phyloP scores from a whole-genome alignment of 768 basidiomycete species.

The Lentinula detonsa region DNA sequence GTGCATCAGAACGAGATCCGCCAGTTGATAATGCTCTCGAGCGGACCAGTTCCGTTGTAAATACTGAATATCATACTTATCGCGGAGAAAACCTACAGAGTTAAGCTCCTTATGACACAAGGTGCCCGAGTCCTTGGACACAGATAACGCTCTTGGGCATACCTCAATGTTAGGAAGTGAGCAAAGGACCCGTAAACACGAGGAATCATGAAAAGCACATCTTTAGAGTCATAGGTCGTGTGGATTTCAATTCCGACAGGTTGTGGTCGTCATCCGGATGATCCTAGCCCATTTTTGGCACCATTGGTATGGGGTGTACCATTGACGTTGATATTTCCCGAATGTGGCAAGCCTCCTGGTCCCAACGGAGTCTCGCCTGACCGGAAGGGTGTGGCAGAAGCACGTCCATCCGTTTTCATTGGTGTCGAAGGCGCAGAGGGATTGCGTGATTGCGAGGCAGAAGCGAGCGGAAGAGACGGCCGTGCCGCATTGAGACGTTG shows the following conservation, averaged over 20 bases:
- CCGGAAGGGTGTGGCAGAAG: neutral
- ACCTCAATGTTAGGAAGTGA: neutral
- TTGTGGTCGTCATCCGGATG: neutral
- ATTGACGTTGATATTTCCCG: conserved; percentile 13
- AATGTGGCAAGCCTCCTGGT: conserved; percentile 13
- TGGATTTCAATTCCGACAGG: neutral
- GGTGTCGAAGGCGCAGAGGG: conserved; percentile 10
- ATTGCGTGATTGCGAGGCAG: conserved; percentile 7
- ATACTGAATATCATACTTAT: neutral
- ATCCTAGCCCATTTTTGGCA: conserved; percentile 1
- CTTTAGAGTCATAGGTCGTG: neutral
- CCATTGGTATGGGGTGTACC: conserved; percentile 10
- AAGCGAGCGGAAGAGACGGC: conserved; percentile 24
- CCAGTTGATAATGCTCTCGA: neutral
- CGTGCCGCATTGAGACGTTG: conserved; percentile 69
- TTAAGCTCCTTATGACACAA: neutral
- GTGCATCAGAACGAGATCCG: neutral
- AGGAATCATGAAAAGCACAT: neutral
- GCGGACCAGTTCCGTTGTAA: neutral
- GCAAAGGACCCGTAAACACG: neutral
- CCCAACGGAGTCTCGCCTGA: neutral
- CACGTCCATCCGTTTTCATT: neutral
- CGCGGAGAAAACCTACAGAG: neutral
- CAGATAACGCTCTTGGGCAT: neutral
- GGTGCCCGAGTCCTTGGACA: neutral